A percentile compares a stretch with the other conserved stretches of the same genome.
Evolutionary conservation across 75 land plant genomes (phyloP).

Genomic region (Sequoiadendron giganteum): DNA sequence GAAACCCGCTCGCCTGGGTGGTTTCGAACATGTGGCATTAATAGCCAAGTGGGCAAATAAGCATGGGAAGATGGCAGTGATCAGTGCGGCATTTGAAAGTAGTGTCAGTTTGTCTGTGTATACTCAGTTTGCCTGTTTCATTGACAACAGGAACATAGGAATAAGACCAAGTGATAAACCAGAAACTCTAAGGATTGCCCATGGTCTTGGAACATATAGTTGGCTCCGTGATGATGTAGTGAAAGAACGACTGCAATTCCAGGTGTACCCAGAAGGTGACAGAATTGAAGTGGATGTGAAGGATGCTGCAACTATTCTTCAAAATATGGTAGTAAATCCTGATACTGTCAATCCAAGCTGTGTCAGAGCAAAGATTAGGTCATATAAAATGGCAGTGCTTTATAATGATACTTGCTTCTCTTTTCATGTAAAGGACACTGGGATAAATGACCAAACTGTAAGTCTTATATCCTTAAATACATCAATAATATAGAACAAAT

Average conservation of each 20-base stretch:
- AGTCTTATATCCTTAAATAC: constrained; percentile 17
- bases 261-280: constrained; percentile 27
- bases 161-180: constrained; percentile 26
- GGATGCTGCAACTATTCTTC: constrained; percentile 39
- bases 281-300: constrained; percentile 50
- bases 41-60: constrained; percentile 78
- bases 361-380: constrained; percentile 13
- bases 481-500: neutral
- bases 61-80: constrained; percentile 65
- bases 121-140: constrained; percentile 70
- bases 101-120: constrained; percentile 70
- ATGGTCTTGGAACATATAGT: constrained; percentile 94
- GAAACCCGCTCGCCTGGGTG: constrained; percentile 90
- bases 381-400: constrained; percentile 23
- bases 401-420: constrained; percentile 17
- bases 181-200: constrained; percentile 39
- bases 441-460: constrained; percentile 26
- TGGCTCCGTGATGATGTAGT: constrained; percentile 83
- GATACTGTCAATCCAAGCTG: constrained; percentile 24
- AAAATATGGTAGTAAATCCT: constrained; percentile 34
- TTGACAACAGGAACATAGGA: constrained; percentile 45
- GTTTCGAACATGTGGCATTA: constrained; percentile 80
- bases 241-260: constrained; percentile 30
- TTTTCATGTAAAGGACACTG: constrained; percentile 49
- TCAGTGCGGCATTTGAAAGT: constrained; percentile 94